Evolutionary conservation across 2,329 filamentous ascomycete genomes (phyloP).

Genomic region (Paraconiothyrium sp.): DNA sequence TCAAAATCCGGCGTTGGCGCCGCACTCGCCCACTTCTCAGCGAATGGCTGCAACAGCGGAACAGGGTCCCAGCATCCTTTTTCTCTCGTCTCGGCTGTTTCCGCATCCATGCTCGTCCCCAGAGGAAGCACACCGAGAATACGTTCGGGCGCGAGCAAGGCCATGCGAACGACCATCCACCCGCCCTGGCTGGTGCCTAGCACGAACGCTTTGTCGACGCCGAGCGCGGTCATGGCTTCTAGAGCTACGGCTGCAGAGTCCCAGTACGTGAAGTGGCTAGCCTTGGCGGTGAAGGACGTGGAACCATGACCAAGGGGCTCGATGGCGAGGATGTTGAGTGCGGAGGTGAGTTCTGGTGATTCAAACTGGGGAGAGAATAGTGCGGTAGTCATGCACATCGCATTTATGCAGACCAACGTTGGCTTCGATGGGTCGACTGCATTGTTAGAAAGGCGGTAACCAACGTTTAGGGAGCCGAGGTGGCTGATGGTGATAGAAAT

Average conservation of each 20-base stretch:
- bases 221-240: constrained; percentile 52
- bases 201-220: constrained; percentile 56
- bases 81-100: constrained; percentile 54
- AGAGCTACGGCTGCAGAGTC: constrained; percentile 60
- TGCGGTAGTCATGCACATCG: constrained; percentile 60
- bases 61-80: constrained; percentile 61
- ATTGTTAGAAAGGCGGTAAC: constrained; percentile 6
- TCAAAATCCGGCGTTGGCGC: constrained; percentile 54
- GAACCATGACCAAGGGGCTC: constrained; percentile 64
- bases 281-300: constrained; percentile 50
- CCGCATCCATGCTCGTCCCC: constrained; percentile 62
- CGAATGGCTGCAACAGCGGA: constrained; percentile 44
- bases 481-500: background rate
- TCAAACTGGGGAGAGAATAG: constrained; percentile 55
- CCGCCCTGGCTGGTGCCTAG: constrained; percentile 65
- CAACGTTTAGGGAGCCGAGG: constrained; percentile 4
- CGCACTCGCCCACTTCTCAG: constrained; percentile 53
- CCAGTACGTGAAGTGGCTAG: constrained; percentile 64
- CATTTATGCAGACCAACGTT: constrained; percentile 62
- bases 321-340: constrained; percentile 63
- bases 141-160: constrained; percentile 59
- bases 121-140: constrained; percentile 62
- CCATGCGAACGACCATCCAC: constrained; percentile 63
- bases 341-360: constrained; percentile 45
- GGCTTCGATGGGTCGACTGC: constrained; percentile 54